Evolutionary conservation across 2,329 filamentous ascomycete species (phyloP).

Genomic region (Cryphonectria naterciae): DNA sequence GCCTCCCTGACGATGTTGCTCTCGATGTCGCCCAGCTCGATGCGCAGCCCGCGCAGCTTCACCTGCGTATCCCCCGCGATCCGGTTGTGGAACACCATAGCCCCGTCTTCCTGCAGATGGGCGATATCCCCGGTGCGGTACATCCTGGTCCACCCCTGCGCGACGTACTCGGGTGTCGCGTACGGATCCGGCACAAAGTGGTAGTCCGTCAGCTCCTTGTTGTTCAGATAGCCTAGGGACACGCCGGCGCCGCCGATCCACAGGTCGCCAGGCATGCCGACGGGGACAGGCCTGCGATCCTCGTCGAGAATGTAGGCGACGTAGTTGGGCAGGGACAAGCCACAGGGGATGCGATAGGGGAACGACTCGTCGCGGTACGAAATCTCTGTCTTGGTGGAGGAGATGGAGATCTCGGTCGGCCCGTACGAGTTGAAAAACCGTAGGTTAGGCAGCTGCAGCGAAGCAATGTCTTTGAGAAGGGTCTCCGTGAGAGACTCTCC

Average conservation of each 20-base stretch:
- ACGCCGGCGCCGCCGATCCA: slow-evolving; percentile 46
- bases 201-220: slow-evolving; percentile 30
- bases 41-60: slow-evolving; percentile 42
- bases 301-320: slow-evolving; percentile 48
- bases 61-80: slow-evolving; percentile 47
- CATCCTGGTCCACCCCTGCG: slow-evolving; percentile 30
- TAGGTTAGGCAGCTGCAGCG: not conserved
- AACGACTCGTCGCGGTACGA: slow-evolving; percentile 1
- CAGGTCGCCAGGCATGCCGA: slow-evolving; percentile 45
- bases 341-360: not conserved
- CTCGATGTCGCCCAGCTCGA: slow-evolving; percentile 42
- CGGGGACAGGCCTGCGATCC: slow-evolving; percentile 36
- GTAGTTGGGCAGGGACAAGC: slow-evolving; percentile 34
- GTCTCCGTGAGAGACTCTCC: slow-evolving; percentile 36
- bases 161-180: not conserved
- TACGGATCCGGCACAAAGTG: slow-evolving; percentile 22
- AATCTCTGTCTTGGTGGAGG: slow-evolving; percentile 7
- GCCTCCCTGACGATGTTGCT: not conserved
- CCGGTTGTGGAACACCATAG: slow-evolving; percentile 42
- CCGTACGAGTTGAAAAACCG: slow-evolving; percentile 28
- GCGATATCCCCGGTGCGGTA: slow-evolving; percentile 48
- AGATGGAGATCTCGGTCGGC: slow-evolving; percentile 31
- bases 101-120: slow-evolving; percentile 39
- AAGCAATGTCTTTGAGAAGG: not conserved
- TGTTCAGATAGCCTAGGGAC: slow-evolving; percentile 43